Evolutionary conservation across 2,329 filamentous ascomycete species (phyloP), one percentile per base, ranked within the genome.

Genomic region (Onygenales sp.): DNA sequence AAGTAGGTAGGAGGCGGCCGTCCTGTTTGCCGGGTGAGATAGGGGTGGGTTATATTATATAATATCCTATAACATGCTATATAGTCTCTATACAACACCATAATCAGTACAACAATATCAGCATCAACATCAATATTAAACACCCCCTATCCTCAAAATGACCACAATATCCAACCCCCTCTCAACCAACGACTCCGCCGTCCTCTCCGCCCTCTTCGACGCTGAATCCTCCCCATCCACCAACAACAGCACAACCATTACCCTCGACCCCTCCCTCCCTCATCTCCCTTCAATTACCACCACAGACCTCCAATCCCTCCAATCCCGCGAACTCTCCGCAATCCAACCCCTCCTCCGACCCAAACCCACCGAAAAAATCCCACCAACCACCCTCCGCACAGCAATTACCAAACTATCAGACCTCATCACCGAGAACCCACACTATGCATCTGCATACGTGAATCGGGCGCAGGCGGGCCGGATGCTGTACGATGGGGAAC

Each of bases 381-480:
- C 63, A 11, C 52, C 31, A 11, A 56, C 61, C 33, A 60, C 58
- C 3, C 62, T 74, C 42, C 48, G 66, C 21, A 58, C 61, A 2
- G 65, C 71, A 5, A 64, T 75, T 14, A 51, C 60, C 3, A 64
- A 69, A 9, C 62, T 82, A 7, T 66, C 72, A 36, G 57, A 58
- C 2, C 66, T 81, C 5, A 70, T 80, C 49, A 50, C 57, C 0
- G 53, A 68, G 9, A 57, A 75, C 13, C 75, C 77, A 4, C 63
- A 64, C 7, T 83, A 82, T 56, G 76, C 80, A 1, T 75, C 78
- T 6, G 77, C 77, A 9, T 77, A 78, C 53, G 71, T 76, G 48
- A 82, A 83, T 57, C 74, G 78, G 43, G 80, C 80, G 2, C 80
- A 82, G 65, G 65, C 71, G 59, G 54, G 66, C 2, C 68, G 74